Evolutionary conservation across 352 stramenopile genomes (phyloP).

Genomic region (Peronospora tabacina): DNA sequence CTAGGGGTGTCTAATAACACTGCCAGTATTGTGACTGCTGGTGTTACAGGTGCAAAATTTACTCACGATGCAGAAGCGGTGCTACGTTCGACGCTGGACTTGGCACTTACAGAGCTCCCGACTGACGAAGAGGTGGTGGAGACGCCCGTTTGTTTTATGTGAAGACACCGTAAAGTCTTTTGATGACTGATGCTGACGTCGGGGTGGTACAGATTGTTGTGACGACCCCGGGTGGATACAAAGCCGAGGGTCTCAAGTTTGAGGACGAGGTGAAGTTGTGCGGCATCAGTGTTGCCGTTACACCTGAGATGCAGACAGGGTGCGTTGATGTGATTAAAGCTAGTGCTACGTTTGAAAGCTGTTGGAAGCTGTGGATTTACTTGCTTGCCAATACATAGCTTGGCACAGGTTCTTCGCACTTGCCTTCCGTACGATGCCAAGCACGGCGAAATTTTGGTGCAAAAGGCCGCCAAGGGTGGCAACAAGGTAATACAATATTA

Average conservation of each 20-base stretch:
- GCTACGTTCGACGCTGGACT: conserved; percentile 54
- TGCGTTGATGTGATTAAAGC: conserved; percentile 6
- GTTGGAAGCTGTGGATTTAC: background rate
- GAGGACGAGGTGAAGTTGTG: conserved; percentile 75
- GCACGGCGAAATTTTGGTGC: conserved; percentile 54
- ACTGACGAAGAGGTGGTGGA: conserved; percentile 64
- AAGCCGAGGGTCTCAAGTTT: conserved; percentile 58
- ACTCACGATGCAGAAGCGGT: conserved; percentile 66
- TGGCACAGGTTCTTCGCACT: conserved; percentile 43
- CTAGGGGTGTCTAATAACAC: background rate
- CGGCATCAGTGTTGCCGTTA: conserved; percentile 50
- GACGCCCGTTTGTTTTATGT: background rate
- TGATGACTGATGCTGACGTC: background rate
- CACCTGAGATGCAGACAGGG: conserved; percentile 43
- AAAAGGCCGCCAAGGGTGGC: conserved; percentile 33
- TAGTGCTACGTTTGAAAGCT: background rate
- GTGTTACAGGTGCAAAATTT: conserved; percentile 52
- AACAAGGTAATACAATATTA: conserved; percentile 26
- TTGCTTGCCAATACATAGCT: conserved; percentile 20
- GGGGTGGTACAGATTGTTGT: conserved; percentile 48
- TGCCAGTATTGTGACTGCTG: no score
- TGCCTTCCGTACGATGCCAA: conserved; percentile 63
- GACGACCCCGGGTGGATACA: conserved; percentile 66
- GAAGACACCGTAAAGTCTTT: background rate
- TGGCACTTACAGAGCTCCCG: conserved; percentile 69